Percentiles rank a stretch among this genome's conserved stretches.
Conservation (phyloP, 192 early-diverging fungal species). For the Entomortierella lignicola region DNA sequence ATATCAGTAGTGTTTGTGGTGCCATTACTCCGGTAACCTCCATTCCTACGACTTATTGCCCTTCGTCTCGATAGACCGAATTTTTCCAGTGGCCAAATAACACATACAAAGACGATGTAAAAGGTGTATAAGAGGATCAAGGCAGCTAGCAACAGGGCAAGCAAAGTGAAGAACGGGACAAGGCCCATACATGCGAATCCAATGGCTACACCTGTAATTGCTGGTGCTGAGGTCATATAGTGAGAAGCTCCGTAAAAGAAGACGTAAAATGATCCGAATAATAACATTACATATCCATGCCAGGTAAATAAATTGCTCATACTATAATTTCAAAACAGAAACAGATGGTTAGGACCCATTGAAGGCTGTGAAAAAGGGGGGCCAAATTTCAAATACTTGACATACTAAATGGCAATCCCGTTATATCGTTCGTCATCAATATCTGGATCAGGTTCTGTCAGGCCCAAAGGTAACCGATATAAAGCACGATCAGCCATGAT, state of each 20-base stretch:
- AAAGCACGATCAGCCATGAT: slow-evolving; percentile 41
- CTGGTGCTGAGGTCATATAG: slow-evolving; percentile 9
- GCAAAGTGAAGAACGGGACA: slow-evolving; percentile 35
- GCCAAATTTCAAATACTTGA: no score
- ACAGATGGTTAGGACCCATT: not conserved
- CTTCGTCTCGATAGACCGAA: slow-evolving; percentile 31
- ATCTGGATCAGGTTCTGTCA: slow-evolving; percentile 35
- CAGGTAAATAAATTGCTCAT: slow-evolving; percentile 39
- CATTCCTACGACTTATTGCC: slow-evolving; percentile 48
- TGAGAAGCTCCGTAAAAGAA: slow-evolving; percentile 13
- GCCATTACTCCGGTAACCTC: slow-evolving; percentile 32
- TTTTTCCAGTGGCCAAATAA: slow-evolving; percentile 33
- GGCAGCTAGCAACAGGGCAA: slow-evolving; percentile 12
- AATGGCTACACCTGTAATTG: slow-evolving; percentile 33
- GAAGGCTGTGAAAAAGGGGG: no score
- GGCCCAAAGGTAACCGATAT: slow-evolving; percentile 31
- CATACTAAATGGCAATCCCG: slow-evolving; percentile 44
- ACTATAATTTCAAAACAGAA: slow-evolving; percentile 3
- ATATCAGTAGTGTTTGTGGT: slow-evolving; percentile 46
- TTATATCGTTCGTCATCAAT: slow-evolving; percentile 53
- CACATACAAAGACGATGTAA: slow-evolving; percentile 18
- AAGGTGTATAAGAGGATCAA: slow-evolving; percentile 18
- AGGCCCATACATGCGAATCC: slow-evolving; percentile 40
- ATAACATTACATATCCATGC: slow-evolving; percentile 48
- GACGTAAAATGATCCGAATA: slow-evolving; percentile 36